Evolutionary conservation across 306 rosid species (phyloP), one percentile per base, ranked within the genome.

Genomic region (Rosa rugosa): DNA sequence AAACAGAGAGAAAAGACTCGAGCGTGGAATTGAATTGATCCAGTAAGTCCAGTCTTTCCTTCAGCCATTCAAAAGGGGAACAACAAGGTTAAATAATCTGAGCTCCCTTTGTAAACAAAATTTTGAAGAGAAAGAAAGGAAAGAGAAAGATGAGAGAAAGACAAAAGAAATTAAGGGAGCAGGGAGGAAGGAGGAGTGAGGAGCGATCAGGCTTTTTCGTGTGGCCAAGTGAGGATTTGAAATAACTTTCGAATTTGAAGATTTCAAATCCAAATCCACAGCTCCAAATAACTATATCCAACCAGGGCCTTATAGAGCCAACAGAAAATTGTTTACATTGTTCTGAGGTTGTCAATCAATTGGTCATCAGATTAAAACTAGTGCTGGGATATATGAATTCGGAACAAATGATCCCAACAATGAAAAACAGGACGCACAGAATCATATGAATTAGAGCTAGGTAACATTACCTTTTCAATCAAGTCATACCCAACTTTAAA

Each of bases 401-500:
- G 3, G 4, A 12, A n/a, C 12, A 73, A 38, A 22, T 49, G 5
- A 16, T 40, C 25, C 5, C 25, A 68, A 13, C 50, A 54, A 69
- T 4, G 49, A 45, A 68, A 51, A 27, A 20, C 69, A 73, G 27
- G 20, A 79, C n/a, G 8, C 0, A 4, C 31, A 45, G 5, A 72
- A 18, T 36, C 44, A 34, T 31, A 5, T 7, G 34, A 8, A 80
- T 31, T 20, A 14, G 57, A 68, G 44, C 53, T 2, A n/a, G 60
- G 5, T 2, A 44, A 40, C 16, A 31, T n/a, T 75, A 93, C 98
- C 97, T 90, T 86, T 40, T 93, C 83, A 40, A 91, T 59, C 50
- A 88, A 81, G 70, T 93, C 96, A 65, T 86, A 96, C 46, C 99
- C 99, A 73, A 96, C 23, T 85, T 90, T 91, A 69, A 93, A 68